Conservation (phyloP, 2,329 filamentous ascomycete genomes). For the Ascosphaera pollenicola region DNA sequence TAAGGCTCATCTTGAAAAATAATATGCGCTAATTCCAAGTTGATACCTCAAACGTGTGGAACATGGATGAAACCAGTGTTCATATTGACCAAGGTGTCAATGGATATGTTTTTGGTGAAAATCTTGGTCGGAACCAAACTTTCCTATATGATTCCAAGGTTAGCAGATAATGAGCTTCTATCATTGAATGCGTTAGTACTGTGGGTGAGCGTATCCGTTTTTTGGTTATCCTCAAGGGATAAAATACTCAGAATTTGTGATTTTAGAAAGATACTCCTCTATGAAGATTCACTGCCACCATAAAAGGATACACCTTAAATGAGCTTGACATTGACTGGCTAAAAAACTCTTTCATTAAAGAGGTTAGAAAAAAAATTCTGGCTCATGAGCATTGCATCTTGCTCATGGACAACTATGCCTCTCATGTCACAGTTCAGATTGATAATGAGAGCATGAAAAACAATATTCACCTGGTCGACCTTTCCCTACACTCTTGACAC, state of each 20-base stretch:
- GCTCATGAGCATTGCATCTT: neutral
- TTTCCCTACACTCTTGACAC: slow-evolving; percentile 2
- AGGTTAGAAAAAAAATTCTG: neutral
- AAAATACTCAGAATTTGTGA: neutral
- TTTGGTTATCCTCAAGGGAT: neutral
- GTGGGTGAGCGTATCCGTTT: neutral
- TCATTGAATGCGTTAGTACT: slow-evolving; percentile 1
- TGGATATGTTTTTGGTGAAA: slow-evolving; percentile 1
- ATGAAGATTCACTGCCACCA: neutral
- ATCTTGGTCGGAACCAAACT: neutral
- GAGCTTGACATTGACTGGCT: slow-evolving; percentile 1
- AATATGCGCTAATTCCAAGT: no score
- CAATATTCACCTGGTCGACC: slow-evolving; percentile 1
- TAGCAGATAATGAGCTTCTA: slow-evolving; percentile 1
- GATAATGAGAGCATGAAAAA: no score
- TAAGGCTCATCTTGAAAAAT: no score
- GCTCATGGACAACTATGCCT: slow-evolving; percentile 1
- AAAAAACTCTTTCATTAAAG: neutral
- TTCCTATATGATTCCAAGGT: neutral
- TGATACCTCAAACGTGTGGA: slow-evolving; percentile 3
- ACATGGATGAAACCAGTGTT: slow-evolving; percentile 5
- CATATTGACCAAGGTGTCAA: slow-evolving; percentile 2
- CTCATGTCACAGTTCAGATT: slow-evolving; percentile 1
- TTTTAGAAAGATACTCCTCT: neutral
- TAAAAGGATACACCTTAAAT: slow-evolving; percentile 2